A percentile compares a stretch with the other conserved stretches of the same genome.
phyloP scores from a whole-genome alignment of 2,329 filamentous ascomycete genomes.

The Plenodomus lindquistii region DNA sequence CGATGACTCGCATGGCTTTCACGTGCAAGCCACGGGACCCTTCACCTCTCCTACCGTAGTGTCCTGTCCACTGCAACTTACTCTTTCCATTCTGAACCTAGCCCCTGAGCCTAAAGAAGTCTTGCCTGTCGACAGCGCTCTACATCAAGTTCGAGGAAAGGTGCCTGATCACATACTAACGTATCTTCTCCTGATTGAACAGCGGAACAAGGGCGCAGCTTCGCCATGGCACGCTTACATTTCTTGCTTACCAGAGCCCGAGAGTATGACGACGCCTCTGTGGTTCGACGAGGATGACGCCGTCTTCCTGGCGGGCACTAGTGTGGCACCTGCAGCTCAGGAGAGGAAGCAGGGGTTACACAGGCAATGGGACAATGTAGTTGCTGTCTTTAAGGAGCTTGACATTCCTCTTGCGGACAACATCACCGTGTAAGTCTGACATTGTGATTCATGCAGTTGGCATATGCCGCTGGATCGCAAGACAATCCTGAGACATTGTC shows the following conservation, averaged over 20 bases:
- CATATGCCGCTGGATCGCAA: not conserved
- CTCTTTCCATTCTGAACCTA: conserved; percentile 43
- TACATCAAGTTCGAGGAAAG: conserved; percentile 26
- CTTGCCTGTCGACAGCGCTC: conserved; percentile 26
- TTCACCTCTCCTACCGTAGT: conserved; percentile 28
- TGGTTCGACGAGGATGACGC: conserved; percentile 43
- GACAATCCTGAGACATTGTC: not conserved
- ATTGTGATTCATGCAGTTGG: not conserved
- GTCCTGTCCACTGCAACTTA: conserved; percentile 38
- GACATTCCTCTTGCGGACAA: conserved; percentile 17
- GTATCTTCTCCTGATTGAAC: conserved; percentile 43
- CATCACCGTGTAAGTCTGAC: conserved; percentile 30
- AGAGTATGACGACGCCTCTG: conserved; percentile 42
- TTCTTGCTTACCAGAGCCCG: conserved; percentile 34
- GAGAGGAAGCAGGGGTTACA: conserved; percentile 23
- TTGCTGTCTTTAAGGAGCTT: conserved; percentile 21
- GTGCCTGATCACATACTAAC: conserved; percentile 40
- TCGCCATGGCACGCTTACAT: conserved; percentile 46
- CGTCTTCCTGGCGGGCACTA: conserved; percentile 41
- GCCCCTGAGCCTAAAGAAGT: conserved; percentile 31
- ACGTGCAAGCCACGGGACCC: conserved; percentile 31
- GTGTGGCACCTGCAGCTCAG: conserved; percentile 31
- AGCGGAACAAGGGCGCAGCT: conserved; percentile 25
- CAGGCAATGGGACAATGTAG: conserved; percentile 31
- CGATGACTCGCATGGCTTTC: conserved; percentile 32